Base-by-base conservation (phyloP, 352 stramenopile species). In the Aphanomyces invadans region DNA sequence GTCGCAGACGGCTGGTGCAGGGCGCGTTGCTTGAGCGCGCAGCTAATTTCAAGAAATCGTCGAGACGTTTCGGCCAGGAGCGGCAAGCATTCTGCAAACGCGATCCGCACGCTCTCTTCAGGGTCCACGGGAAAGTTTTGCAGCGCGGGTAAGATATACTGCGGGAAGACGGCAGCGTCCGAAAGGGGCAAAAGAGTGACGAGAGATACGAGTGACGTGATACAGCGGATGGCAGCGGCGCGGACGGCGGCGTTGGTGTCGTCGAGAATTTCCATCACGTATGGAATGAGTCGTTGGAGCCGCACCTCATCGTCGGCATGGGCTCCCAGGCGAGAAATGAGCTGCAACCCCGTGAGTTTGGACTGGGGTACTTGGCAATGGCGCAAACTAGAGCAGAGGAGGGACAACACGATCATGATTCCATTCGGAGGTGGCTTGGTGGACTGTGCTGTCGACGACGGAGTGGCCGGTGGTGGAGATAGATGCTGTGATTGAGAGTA, bases 81-180 rank as follows among this genome's bases (percentile, higher is more conserved):
- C 0, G 92, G 88, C 2, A 99, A 81, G 70, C 86, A 97, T 71
- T 97, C 79, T 2, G 95, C 95, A 73, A 99, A 99, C 2, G 95
- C 89, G 57, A 98, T 90, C 28, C 95, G 80, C 9, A 98, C 96
- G 52, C 97, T 81, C 29, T 98, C 76, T 61, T 94, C 93, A 21
- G 85, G 72, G 77, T 98, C 95, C 9, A 78, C 90, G 28, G 94
- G 87, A 29, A 98, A 83, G 45, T 87, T 76, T 11, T 83, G 83
- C 70, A 98, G 88, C 62, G 84, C 80, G 49, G 93, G 97, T 42
- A 99, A 88, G 25, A 99, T 92, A 73, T 98, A 99, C 74, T 97
- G 86, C 0, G 95, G 92, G 62, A 99, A 99, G 1, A 99, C 87
- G 33, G 94, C 92, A 0, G 95, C 89, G 69, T 99, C 96, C 1